Percentiles rank a stretch among this genome's conserved stretches.
These are phyloP conservation scores for Botrytis sinoallii DNA, from an alignment of 2,329 filamentous ascomycete genomes.

Conservation along the genomic window DNA sequence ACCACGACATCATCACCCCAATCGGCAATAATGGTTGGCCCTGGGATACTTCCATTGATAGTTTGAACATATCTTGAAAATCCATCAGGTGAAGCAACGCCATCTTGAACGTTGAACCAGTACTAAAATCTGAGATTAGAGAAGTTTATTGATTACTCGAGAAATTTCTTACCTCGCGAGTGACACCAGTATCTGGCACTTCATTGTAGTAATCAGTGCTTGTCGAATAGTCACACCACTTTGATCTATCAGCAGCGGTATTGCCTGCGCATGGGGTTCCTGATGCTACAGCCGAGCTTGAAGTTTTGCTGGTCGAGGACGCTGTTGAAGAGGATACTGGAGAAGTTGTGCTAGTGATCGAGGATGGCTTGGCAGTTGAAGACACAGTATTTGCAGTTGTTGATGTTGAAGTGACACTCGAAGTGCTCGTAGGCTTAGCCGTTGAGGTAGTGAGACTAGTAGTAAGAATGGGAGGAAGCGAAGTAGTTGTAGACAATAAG, in stretches of 20 bases:
- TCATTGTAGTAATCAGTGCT: slow-evolving; percentile 41
- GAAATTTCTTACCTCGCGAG: slow-evolving; percentile 38
- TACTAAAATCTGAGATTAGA: slow-evolving; percentile 20
- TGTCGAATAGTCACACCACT: slow-evolving; percentile 48
- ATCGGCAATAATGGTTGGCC: slow-evolving; percentile 36
- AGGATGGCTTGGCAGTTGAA: neutral
- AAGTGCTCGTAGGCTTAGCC: neutral
- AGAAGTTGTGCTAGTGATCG: neutral
- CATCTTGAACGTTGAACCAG: slow-evolving; percentile 21
- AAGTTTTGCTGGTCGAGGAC: neutral
- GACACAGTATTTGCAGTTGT: neutral
- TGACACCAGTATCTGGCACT: slow-evolving; percentile 44
- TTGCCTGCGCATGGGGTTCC: slow-evolving; percentile 16
- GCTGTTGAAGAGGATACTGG: neutral
- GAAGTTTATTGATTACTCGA: slow-evolving; percentile 24
- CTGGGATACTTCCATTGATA: slow-evolving; percentile 37
- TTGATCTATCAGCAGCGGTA: slow-evolving; percentile 22
- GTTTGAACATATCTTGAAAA: slow-evolving; percentile 29
- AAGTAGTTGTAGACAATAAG: neutral
- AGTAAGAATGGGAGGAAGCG: slow-evolving; percentile 9
- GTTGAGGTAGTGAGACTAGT: neutral
- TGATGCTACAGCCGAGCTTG: neutral
- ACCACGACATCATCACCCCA: slow-evolving; percentile 42
- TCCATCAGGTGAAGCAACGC: slow-evolving; percentile 33
- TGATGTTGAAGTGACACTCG: neutral